Evolutionary conservation across 2,329 filamentous ascomycete genomes (phyloP), one percentile per base, ranked within the genome.

Genomic region (Drechslera avenae): DNA sequence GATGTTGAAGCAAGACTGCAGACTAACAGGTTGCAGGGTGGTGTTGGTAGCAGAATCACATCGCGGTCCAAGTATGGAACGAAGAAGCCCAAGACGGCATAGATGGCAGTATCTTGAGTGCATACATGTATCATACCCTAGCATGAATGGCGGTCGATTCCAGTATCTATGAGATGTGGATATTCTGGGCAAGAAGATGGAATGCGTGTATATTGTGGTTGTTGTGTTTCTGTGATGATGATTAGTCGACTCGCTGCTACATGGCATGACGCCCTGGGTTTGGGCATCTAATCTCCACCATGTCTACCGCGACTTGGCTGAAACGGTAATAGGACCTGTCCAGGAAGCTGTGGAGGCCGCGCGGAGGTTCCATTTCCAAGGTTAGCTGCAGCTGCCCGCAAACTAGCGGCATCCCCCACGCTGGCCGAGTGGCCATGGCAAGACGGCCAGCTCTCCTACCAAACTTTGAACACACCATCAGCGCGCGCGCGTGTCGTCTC

Each of bases 31-130:
- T 10, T 54, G 10, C 59, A 97, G 93, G 91, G 91, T 69, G 94
- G 94, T 80, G 94, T 99, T 60, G 87, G 86, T 17, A 94, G 86
- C 73, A 83, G 94, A 63, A 83, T 88, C 68, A 90, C 87, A 17
- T 91, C 89, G 74, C 83, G 94, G 68, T 97, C 91, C 69, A 99
- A 99, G 78, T 99, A 96, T 72, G 94, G 94, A 54, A 96, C 94
- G 41, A 99, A 99, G 86, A 97, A 97, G 81, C 93, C 94, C 0
- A 97, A 97, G 87, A 56, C 64, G 1, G 63, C 65, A 43, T 69
- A 54, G 58, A 23, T 45, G 42, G 48, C 46, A 16, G 35, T 7
- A 7, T 26, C 46, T 37, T 46, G 21, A 64, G 54, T 61, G 62
- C 40, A 64, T 56, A 54, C 41, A 17, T 68, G 62, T 70, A 70